Base-by-base conservation (phyloP, 805 yeast genomes). In the Hanseniaspora lachancei region DNA sequence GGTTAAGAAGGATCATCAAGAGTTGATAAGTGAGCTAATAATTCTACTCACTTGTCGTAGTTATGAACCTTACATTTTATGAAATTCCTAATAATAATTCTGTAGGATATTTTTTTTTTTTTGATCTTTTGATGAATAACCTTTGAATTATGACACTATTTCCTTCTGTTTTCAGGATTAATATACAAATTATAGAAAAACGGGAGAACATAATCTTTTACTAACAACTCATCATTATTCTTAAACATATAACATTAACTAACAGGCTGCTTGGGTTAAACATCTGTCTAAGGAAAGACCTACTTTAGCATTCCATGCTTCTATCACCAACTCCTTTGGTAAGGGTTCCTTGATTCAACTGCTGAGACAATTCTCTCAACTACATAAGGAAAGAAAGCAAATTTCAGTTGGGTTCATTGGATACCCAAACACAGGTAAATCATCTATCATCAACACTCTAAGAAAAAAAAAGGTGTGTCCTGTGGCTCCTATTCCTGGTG, bases 401-500 rank as follows among this genome's bases (percentile, higher is more conserved):
- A 89, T 91, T 55, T 89, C 97, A 21, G 96, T 91, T 57, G 98
- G 98, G 2, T 86, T 91, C 64, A 89, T 91, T 66, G 98, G 98
- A 16, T 91, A 93, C 68, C 98, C 98, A 61, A 91, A 91, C 67
- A 85, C 96, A n/a, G 98, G 98, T 62, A 91, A 91, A 68, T 91
- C 97, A 1, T 86, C 96, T 43, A 88, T 91, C 61, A 91, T 91
- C 65, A 91, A 91, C 72, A 89, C 97, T 2, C 74, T 91, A 63
- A 81, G 97, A 67, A 82, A 83, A 69, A 93, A 93, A 78, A 93
- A 91, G 73, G 98, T 91, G 48, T 93, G 97, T 73, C 82, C 78
- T 47, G 97, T 91, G 49, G 98, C 98, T 1, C 98, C 98, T 49
- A 89, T 91, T 64, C 98, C 98, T 34, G 98, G 98, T 69, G 98